A percentile compares a stretch with the other conserved stretches of the same genome.
These are phyloP conservation scores for Pulveroboletus frians DNA, from an alignment of 768 basidiomycete species.

Conservation along the genomic window DNA sequence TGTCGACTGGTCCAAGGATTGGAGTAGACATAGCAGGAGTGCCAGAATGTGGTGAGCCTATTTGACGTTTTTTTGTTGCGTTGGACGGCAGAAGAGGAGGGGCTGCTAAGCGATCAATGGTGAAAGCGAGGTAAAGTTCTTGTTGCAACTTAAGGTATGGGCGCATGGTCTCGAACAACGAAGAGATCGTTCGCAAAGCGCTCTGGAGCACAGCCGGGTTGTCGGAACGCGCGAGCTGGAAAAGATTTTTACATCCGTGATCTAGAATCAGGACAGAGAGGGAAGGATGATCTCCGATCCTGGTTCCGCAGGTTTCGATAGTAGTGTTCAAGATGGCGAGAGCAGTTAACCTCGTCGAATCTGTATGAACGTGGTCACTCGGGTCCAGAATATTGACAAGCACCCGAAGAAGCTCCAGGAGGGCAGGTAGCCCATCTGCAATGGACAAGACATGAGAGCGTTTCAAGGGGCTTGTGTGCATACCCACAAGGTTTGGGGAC, in stretches of 20 bases:
- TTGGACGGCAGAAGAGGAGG: slow-evolving; percentile 34
- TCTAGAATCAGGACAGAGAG: slow-evolving; percentile 76
- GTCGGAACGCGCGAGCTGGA: slow-evolving; percentile 93
- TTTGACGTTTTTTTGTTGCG: slow-evolving; percentile 30
- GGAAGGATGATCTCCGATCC: slow-evolving; percentile 73
- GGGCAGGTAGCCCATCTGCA: slow-evolving; percentile 84
- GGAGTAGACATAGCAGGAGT: slow-evolving; percentile 45
- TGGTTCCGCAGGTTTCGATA: slow-evolving; percentile 77
- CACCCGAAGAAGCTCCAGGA: slow-evolving; percentile 88
- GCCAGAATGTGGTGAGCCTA: slow-evolving; percentile 48
- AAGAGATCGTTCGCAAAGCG: slow-evolving; percentile 80
- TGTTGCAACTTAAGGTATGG: slow-evolving; percentile 87
- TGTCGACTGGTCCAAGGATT: slow-evolving; percentile 34
- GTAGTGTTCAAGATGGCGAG: slow-evolving; percentile 83
- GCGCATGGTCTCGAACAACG: slow-evolving; percentile 84
- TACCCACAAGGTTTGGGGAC: slow-evolving; percentile 23
- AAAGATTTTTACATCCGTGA: slow-evolving; percentile 91
- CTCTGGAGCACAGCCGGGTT: slow-evolving; percentile 73
- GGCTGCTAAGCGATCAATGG: slow-evolving; percentile 82
- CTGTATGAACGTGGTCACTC: slow-evolving; percentile 90
- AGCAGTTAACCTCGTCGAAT: slow-evolving; percentile 87
- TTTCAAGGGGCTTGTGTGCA: neutral
- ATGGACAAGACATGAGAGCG: neutral
- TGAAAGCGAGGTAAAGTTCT: slow-evolving; percentile 92
- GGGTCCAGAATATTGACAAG: slow-evolving; percentile 95